Conservation (phyloP, 2,329 filamentous ascomycete species). For the Sordariomycetes sp. region DNA sequence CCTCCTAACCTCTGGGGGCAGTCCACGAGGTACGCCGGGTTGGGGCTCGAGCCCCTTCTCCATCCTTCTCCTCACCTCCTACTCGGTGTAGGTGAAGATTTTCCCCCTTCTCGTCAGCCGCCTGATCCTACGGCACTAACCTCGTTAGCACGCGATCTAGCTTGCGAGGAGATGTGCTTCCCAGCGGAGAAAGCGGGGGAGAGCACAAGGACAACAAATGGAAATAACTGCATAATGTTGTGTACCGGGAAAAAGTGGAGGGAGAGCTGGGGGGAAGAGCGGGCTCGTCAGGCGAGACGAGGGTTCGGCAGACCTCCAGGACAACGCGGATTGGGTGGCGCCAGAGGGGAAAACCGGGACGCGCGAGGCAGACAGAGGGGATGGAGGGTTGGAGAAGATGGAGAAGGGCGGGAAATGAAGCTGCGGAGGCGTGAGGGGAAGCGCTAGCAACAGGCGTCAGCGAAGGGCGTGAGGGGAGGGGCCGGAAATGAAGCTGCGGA, state of each 20-base stretch:
- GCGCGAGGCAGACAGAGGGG: background rate
- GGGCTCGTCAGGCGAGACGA: background rate
- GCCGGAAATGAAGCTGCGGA: background rate
- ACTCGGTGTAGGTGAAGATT: background rate
- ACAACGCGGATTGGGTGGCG: background rate
- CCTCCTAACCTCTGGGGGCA: too few species aligned
- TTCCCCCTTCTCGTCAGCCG: background rate
- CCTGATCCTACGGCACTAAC: background rate
- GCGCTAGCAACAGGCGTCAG: background rate
- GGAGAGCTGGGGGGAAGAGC: background rate
- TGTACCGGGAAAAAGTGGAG: background rate
- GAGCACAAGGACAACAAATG: background rate
- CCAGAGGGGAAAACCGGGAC: background rate
- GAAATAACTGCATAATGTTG: too few species aligned
- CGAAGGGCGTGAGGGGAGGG: background rate
- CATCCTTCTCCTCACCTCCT: background rate
- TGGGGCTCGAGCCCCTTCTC: too few species aligned
- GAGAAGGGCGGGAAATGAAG: background rate
- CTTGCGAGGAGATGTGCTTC: background rate
- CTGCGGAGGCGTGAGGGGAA: background rate
- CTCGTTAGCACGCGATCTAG: background rate
- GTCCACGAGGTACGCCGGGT: too few species aligned
- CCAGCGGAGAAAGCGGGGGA: background rate
- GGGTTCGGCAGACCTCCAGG: background rate
- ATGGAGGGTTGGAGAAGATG: background rate